Conservation (phyloP, 208 protist genomes). For the Endotrypanum monterogeii region DNA sequence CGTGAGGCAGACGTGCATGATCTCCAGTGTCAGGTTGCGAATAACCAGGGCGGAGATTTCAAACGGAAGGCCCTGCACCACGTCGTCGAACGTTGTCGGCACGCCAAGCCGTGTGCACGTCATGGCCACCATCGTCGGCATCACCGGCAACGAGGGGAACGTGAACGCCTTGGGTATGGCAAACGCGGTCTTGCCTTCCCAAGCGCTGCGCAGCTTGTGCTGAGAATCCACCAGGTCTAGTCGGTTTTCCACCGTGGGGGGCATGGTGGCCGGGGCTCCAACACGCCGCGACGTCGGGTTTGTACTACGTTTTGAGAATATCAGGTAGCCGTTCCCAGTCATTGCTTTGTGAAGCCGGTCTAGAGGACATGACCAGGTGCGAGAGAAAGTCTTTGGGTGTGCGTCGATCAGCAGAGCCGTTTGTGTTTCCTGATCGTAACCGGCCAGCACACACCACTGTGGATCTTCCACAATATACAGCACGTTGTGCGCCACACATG, state of each 20-base stretch:
- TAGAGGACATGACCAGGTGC: slow-evolving; percentile 80
- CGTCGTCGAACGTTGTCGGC: slow-evolving; percentile 75
- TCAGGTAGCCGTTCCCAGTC: slow-evolving; percentile 84
- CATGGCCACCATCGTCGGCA: slow-evolving; percentile 83
- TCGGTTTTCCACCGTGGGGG: slow-evolving; percentile 64
- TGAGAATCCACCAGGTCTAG: slow-evolving; percentile 70
- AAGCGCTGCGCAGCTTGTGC: slow-evolving; percentile 26
- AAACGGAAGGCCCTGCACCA: slow-evolving; percentile 73
- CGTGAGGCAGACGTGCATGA: slow-evolving; percentile 65
- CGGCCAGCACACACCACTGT: slow-evolving; percentile 87
- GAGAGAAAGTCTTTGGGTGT: slow-evolving; percentile 84
- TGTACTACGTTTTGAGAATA: slow-evolving; percentile 66
- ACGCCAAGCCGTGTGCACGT: slow-evolving; percentile 62
- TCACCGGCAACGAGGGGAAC: slow-evolving; percentile 71
- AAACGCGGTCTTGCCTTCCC: slow-evolving; percentile 12
- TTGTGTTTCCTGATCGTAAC: slow-evolving; percentile 88
- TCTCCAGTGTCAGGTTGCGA: slow-evolving; percentile 78
- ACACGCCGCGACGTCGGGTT: slow-evolving; percentile 28
- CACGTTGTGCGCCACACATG: slow-evolving; percentile 87
- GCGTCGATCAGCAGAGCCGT: slow-evolving; percentile 84
- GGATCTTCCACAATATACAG: slow-evolving; percentile 71
- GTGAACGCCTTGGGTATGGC: slow-evolving; percentile 42
- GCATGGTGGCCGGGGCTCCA: slow-evolving; percentile 54
- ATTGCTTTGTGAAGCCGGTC: slow-evolving; percentile 90
- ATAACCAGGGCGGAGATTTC: slow-evolving; percentile 77